Evolutionary conservation across 2,329 filamentous ascomycete genomes (phyloP).

Genomic region (Arthroderma sp.): DNA sequence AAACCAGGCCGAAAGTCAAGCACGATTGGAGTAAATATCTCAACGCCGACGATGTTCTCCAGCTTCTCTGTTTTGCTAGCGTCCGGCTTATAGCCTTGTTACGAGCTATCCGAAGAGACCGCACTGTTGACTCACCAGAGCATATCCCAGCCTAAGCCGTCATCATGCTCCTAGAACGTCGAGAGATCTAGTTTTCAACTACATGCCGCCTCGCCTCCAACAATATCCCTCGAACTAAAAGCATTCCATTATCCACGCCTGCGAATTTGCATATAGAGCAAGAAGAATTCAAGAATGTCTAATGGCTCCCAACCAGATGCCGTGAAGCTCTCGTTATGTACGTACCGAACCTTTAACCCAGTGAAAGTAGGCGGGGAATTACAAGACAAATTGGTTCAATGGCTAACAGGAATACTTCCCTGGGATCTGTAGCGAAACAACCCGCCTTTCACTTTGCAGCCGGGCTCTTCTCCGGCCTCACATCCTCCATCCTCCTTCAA

Average conservation of each 20-base stretch:
- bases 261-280: background rate
- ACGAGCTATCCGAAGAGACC: too few relatives aligned
- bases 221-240: too few relatives aligned
- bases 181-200: too few relatives aligned
- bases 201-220: too few relatives aligned
- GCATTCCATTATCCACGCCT: background rate
- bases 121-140: too few relatives aligned
- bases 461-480: conserved; percentile 73
- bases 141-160: too few relatives aligned
- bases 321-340: conserved; percentile 5
- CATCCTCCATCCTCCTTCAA: conserved; percentile 81
- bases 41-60: too few relatives aligned
- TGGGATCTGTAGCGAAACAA: conserved; percentile 22
- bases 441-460: conserved; percentile 70
- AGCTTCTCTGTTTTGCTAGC: too few relatives aligned
- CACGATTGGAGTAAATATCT: too few relatives aligned
- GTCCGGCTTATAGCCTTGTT: too few relatives aligned
- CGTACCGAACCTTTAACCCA: background rate
- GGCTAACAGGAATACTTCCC: background rate
- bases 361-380: background rate
- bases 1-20: too few relatives aligned
- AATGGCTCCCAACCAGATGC: conserved; percentile 7
- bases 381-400: background rate
- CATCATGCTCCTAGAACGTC: too few relatives aligned
- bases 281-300: conserved; percentile 7